Base-by-base conservation (phyloP, 441 rosid genomes). In the Populus trichocarpa region DNA sequence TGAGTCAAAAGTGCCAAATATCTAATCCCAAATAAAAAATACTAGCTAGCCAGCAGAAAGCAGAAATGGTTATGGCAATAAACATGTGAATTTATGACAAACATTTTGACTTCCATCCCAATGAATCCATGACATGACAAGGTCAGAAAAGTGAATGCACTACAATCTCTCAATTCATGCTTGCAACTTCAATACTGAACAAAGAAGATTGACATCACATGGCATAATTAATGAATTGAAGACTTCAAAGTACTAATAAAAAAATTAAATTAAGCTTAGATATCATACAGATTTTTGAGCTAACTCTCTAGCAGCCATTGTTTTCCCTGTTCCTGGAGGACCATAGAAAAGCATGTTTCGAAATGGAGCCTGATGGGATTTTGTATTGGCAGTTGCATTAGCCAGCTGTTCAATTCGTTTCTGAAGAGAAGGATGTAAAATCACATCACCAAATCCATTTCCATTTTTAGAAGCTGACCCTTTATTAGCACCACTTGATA, bases 261-360 rank as follows among this genome's bases (percentile, higher is more conserved):
- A 46, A 50, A 53, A 53, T 12, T 13, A 18, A 33, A 12, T 32
- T 67, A 72, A 70, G 65, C n/a, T 76, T 64, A 63, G 75, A 81
- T 65, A n/a, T 78, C 97, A 73, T 93, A 96, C 98, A 78, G 99
- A 96, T 90, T 86, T 90, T 63, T 81, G 83, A 79, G 98, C 98
- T 71, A 94, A 78, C 83, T 96, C 97, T 81, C 99, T 89, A 64
- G 99, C 99, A 75, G 94, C 98, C 99, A 96, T 96, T 67, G 99
- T 94, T 87, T 96, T 96, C 71, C 99, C 99, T 10, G 99, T 96
- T 84, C 99, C 99, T 74, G 99, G 99, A 78, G 99, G 99, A 32
- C 99, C 99, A 67, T 94, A 91, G 85, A 96, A 92, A 72, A 94
- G 94, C 96, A 96, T 89, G 77, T 96, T 96, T 42, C 99, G 84